phyloP scores from a whole-genome alignment of 306 rosid species.

The Casuarina equisetifolia region DNA sequence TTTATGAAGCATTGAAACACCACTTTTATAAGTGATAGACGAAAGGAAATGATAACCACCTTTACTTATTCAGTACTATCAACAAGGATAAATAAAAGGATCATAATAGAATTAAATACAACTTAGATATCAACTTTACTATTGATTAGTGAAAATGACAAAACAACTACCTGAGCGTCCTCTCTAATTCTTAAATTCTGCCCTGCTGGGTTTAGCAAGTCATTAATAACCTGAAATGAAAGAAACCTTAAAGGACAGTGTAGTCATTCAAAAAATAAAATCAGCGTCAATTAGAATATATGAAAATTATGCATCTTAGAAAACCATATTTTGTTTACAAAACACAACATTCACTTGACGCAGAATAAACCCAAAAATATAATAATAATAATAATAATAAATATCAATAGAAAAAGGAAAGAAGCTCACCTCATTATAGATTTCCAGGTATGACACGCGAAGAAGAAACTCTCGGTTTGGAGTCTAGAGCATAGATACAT shows the following conservation, averaged over 20 bases:
- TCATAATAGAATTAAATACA: slow-evolving; percentile 8
- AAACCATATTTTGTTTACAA: slow-evolving; percentile 13
- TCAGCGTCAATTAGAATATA: slow-evolving; percentile 24
- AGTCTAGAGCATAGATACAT: slow-evolving; percentile 58
- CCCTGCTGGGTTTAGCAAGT: slow-evolving; percentile 94
- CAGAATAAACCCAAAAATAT: slow-evolving; percentile 3
- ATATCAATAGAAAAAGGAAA: slow-evolving; percentile 16
- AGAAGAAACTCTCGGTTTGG: slow-evolving; percentile 97
- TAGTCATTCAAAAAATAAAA: slow-evolving; percentile 22
- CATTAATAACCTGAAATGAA: slow-evolving; percentile 87
- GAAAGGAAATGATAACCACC: slow-evolving; percentile 1
- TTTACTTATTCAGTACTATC: slow-evolving; percentile 5
- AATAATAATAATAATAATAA: neutral
- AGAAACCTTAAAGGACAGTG: slow-evolving; percentile 26
- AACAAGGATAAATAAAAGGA: slow-evolving; percentile 23
- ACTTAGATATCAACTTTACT: no score
- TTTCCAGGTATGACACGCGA: slow-evolving; percentile 92
- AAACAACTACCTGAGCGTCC: slow-evolving; percentile 79
- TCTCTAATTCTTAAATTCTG: slow-evolving; percentile 97
- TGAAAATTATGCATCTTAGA: slow-evolving; percentile 20
- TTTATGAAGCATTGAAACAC: slow-evolving; percentile 14
- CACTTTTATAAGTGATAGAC: slow-evolving; percentile 6
- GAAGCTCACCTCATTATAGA: slow-evolving; percentile 88
- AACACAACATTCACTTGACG: slow-evolving; percentile 18
- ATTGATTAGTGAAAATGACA: no score